Evolutionary conservation across 2,329 filamentous ascomycete genomes (phyloP).

Genomic region (Juglanconis juglandina): DNA sequence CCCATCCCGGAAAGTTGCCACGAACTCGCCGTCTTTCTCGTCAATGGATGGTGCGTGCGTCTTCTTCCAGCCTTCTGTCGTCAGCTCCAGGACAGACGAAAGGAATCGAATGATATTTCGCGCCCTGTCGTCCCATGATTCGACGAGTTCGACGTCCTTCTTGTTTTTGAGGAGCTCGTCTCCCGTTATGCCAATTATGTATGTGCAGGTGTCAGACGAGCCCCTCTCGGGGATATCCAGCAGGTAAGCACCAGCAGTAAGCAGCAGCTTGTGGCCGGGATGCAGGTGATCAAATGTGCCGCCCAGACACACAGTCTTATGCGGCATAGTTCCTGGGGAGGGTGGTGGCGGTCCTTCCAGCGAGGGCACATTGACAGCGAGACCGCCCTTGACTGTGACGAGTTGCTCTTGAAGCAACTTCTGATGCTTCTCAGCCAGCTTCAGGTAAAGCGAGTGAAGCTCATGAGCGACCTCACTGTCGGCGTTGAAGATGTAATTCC

Average conservation of each 20-base stretch:
- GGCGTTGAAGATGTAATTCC: constrained; percentile 64
- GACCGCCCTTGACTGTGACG: constrained; percentile 49
- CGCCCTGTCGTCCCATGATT: constrained; percentile 75
- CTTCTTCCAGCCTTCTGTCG: constrained; percentile 41
- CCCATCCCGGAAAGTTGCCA: constrained; percentile 56
- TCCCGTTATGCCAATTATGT: constrained; percentile 84
- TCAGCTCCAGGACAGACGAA: constrained; percentile 53
- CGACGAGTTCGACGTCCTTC: constrained; percentile 76
- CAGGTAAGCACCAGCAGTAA: constrained; percentile 80
- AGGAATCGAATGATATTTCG: constrained; percentile 70
- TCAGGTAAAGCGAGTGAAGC: constrained; percentile 49
- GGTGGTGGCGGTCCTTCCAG: constrained; percentile 16
- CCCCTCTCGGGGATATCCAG: constrained; percentile 49
- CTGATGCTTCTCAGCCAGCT: constrained; percentile 44
- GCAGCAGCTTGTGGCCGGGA: constrained; percentile 89
- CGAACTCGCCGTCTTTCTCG: constrained; percentile 42
- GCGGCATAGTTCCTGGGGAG: constrained; percentile 30
- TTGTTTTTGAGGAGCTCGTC: constrained; percentile 85
- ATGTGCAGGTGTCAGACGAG: constrained; percentile 44
- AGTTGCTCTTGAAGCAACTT: constrained; percentile 49
- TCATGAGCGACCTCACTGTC: constrained; percentile 62
- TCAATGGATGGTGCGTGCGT: constrained; percentile 34
- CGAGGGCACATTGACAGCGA: constrained; percentile 39
- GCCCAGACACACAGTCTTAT: constrained; percentile 72
- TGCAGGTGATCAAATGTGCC: constrained; percentile 97